Base-by-base conservation (phyloP, 148 eudicot species). In the Hydrangea macrophylla region DNA sequence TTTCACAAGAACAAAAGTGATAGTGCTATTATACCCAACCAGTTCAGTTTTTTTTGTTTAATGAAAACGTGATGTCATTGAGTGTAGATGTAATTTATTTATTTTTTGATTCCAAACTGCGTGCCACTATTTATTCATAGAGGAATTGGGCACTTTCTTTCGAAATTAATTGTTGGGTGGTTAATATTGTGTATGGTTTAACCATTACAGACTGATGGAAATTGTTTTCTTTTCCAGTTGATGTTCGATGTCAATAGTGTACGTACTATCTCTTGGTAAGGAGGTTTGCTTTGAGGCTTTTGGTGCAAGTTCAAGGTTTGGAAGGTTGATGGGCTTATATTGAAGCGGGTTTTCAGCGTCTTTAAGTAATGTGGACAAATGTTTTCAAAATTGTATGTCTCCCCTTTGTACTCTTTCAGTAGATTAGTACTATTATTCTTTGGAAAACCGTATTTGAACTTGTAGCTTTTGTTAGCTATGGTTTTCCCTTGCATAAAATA, bases 331-430 rank as follows among this genome's bases (percentile, higher is more conserved):
- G 3, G n/a, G 13, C 35, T 20, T 25, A 30, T 39, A 17, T 31
- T n/a, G 5, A 55, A 17, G 26, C 64, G 12, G 23, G 58, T 30
- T 62, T 71, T 28, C 62, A 54, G 45, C 23, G 76, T 51, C 26
- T 68, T 33, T 63, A 45, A 78, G 68, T 57, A 62, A 90, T 90
- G 96, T 90, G 96, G 96, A 90, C 96, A 42, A 90, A 90, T 72
- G 78, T 90, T 26, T 90, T 88, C 77, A 86, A 83, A 81, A 86
- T 90, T 64, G 96, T 90, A 82, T 67, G 86, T 32, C 45, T 64
- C 24, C 26, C 66, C 70, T 58, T 72, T 10, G 5, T 9, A 30
- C 25, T 20, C 35, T 31, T 64, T 59, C 15, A 33, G 37, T 17
- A 33, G 45, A 40, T 65, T 60, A 44, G 9, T 32, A 4, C 33